Percentiles rank a stretch among this genome's conserved stretches.
Conservation (phyloP, 169 alveolate species). For the Plasmodium adleri region DNA sequence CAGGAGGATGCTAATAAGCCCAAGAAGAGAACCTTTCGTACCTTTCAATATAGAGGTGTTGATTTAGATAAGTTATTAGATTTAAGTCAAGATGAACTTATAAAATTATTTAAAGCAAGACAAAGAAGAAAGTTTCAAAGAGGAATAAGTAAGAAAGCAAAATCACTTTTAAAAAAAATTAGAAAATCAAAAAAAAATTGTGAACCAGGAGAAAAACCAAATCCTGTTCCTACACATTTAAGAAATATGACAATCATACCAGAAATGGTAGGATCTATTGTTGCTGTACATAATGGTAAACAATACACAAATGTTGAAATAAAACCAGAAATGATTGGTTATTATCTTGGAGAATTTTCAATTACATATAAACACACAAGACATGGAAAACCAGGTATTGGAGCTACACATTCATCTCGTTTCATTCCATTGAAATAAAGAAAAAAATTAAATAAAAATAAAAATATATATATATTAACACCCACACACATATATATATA, state of each 20-base stretch:
- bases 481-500: neutral
- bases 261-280: conserved; percentile 98
- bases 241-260: conserved; percentile 97
- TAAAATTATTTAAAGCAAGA: conserved; percentile 95
- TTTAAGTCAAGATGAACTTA: conserved; percentile 93
- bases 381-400: conserved; percentile 99
- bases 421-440: conserved; percentile 93
- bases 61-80: conserved; percentile 95
- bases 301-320: conserved; percentile 97
- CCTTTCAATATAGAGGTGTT: conserved; percentile 97
- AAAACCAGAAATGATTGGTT: conserved; percentile 99
- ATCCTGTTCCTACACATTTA: conserved; percentile 97
- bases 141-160: conserved; percentile 92
- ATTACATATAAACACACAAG: conserved; percentile 98
- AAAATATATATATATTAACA: neutral
- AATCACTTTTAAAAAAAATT: conserved; percentile 95
- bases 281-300: conserved; percentile 98
- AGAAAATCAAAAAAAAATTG: conserved; percentile 94
- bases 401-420: conserved; percentile 96
- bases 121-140: conserved; percentile 96
- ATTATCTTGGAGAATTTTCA: conserved; percentile 99
- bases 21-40: conserved; percentile 97
- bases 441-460: neutral
- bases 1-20: conserved; percentile 86
- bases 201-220: conserved; percentile 95